Percentiles rank a stretch among this genome's conserved stretches.
These are phyloP conservation scores for Smallanthus sonchifolius DNA, from an alignment of 129 eudicot species.

Conservation along the genomic window DNA sequence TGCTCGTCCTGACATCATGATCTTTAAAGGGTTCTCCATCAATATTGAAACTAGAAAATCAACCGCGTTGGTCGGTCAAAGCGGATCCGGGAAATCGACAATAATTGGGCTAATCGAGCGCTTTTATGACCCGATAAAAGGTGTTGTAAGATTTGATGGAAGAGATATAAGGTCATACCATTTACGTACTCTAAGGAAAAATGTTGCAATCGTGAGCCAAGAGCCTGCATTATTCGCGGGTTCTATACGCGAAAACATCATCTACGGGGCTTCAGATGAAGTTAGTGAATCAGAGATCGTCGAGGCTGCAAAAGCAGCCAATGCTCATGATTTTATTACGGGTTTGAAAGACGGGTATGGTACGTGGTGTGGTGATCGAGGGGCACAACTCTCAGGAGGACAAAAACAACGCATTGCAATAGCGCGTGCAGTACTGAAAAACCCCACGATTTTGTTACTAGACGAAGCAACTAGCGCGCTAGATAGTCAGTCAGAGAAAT, in stretches of 20 bases:
- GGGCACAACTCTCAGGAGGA: conserved; percentile 69
- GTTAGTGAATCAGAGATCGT: conserved; percentile 58
- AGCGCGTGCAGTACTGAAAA: conserved; percentile 68
- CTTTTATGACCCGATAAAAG: conserved; percentile 70
- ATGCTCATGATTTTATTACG: conserved; percentile 77
- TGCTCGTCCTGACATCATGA: conserved; percentile 54
- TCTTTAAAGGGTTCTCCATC: conserved; percentile 64
- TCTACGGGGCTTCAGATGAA: conserved; percentile 53
- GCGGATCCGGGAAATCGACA: conserved; percentile 94
- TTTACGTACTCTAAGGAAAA: conserved; percentile 63
- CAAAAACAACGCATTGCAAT: conserved; percentile 80
- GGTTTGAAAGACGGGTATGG: conserved; percentile 68
- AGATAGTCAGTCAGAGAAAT: conserved; percentile 84
- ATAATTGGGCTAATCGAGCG: conserved; percentile 74
- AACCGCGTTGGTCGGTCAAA: conserved; percentile 85
- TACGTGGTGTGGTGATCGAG: conserved; percentile 80
- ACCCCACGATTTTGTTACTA: conserved; percentile 50
- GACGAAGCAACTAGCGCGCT: conserved; percentile 95
- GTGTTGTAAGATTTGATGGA: conserved; percentile 67
- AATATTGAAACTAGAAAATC: conserved; percentile 75
- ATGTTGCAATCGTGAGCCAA: conserved; percentile 89
- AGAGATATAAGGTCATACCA: conserved; percentile 65
- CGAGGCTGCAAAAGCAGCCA: conserved; percentile 81
- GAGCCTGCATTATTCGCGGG: conserved; percentile 82
- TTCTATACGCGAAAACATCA: conserved; percentile 62